phyloP scores from a whole-genome alignment of 2,329 filamentous ascomycete species.

The Cordyceps fumosorosea region DNA sequence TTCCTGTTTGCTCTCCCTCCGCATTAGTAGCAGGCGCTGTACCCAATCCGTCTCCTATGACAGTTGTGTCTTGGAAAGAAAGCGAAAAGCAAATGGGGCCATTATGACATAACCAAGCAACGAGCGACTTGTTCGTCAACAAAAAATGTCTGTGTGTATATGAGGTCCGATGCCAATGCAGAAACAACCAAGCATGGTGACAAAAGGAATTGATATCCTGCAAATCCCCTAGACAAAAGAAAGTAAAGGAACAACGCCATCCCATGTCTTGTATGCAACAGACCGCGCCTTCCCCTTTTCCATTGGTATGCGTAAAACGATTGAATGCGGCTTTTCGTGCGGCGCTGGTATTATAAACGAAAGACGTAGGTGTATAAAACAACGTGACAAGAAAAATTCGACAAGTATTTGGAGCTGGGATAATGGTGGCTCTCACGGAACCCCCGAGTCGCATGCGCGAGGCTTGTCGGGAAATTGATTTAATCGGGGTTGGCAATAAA shows the following conservation, averaged over 20 bases:
- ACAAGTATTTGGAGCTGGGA: not conserved
- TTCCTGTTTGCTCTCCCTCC: not conserved
- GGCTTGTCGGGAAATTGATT: not conserved
- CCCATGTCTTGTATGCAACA: conserved; percentile 9
- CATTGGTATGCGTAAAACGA: conserved; percentile 11
- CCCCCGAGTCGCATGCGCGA: not conserved
- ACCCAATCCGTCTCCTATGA: not conserved
- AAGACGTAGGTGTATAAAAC: conserved; percentile 7
- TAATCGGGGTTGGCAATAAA: conserved; percentile 83
- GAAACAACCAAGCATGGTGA: not conserved
- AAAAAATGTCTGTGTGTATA: not conserved
- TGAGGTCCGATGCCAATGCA: not conserved
- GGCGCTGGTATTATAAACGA: conserved; percentile 6
- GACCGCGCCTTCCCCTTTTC: not conserved
- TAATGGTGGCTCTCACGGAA: not conserved
- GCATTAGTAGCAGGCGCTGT: not conserved
- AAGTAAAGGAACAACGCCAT: conserved; percentile 4
- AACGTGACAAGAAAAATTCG: not conserved
- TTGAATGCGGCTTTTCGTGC: conserved; percentile 3
- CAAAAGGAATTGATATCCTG: not conserved
- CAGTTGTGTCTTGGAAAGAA: not conserved
- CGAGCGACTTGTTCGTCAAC: not conserved
- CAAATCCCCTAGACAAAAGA: not conserved
- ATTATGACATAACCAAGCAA: not conserved
- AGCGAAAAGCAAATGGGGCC: not conserved